These are phyloP conservation scores for Cephalotrichum gorgonifer DNA, from an alignment of 2,329 filamentous ascomycete genomes.

Conservation along the genomic window DNA sequence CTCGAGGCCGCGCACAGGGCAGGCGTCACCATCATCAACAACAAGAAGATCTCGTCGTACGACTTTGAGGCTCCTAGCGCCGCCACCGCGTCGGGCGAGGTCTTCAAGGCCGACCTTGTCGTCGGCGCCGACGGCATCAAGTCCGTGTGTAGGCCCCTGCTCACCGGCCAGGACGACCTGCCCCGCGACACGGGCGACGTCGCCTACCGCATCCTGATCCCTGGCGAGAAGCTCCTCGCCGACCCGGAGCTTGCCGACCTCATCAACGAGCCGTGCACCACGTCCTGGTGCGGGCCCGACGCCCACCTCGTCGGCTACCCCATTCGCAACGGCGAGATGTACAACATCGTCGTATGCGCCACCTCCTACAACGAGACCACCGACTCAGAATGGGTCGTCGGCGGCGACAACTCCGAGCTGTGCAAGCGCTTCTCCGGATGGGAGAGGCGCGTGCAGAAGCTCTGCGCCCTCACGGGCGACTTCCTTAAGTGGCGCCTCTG, in stretches of 20 bases:
- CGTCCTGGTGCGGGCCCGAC: conserved; percentile 4
- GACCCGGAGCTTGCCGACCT: conserved; percentile 8
- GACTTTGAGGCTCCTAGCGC: conserved; percentile 13
- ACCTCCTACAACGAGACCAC: conserved; percentile 3
- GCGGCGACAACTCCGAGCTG: conserved; percentile 22
- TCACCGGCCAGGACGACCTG: conserved; percentile 9
- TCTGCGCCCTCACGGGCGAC: conserved; percentile 21
- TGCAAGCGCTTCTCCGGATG: conserved; percentile 21
- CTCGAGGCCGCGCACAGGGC: conserved; percentile 13
- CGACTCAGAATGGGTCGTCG: conserved; percentile 13
- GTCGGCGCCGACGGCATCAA: conserved; percentile 45
- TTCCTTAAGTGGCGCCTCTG: conserved; percentile 37
- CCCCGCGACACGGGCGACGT: conserved; percentile 23
- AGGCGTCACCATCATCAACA: conserved; percentile 15
- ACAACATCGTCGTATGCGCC: conserved; percentile 4
- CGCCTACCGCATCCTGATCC: conserved; percentile 25
- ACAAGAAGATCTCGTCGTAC: conserved; percentile 16
- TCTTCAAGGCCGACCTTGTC: conserved; percentile 35
- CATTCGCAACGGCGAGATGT: conserved; percentile 1
- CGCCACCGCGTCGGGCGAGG: conserved; percentile 10
- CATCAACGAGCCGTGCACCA: conserved; percentile 6
- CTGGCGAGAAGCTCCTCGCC: conserved; percentile 9
- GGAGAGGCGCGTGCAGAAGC: conserved; percentile 23
- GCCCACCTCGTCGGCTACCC: conserved; percentile 3
- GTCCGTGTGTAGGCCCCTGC: conserved; percentile 28